A percentile compares a stretch with the other conserved stretches of the same genome.
Conservation (phyloP, 176 grass and related monocot genomes). For the Saccharum officinarum region DNA sequence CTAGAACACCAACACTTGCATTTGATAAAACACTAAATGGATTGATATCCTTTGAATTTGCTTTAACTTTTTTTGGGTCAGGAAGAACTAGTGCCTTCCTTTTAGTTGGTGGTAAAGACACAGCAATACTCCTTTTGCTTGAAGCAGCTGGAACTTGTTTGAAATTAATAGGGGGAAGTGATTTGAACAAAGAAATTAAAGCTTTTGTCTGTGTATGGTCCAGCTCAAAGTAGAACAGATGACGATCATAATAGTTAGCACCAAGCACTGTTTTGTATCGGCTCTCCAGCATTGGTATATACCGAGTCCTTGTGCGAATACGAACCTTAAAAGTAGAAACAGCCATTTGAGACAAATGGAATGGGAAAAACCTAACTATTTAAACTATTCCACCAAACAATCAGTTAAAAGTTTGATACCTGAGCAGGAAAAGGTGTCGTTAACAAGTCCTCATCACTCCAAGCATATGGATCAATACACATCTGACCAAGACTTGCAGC, state of each 20-base stretch:
- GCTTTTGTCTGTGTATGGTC: constrained; percentile 71
- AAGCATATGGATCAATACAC: constrained; percentile 88
- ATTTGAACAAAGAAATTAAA: constrained; percentile 74
- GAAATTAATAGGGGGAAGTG: constrained; percentile 28
- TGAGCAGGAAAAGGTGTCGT: constrained; percentile 81
- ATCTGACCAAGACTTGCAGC: constrained; percentile 71
- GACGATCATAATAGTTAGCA: constrained; percentile 69
- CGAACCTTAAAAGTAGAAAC: constrained; percentile 59
- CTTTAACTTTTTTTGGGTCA: constrained; percentile 20
- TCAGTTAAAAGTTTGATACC: constrained; percentile 48
- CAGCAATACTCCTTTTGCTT: constrained; percentile 22
- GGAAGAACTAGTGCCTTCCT: constrained; percentile 14
- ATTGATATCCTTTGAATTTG: constrained; percentile 37
- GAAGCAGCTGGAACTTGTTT: constrained; percentile 36
- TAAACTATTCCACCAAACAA: constrained; percentile 29
- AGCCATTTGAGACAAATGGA: constrained; percentile 5
- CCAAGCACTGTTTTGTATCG: constrained; percentile 72
- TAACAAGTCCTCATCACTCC: constrained; percentile 66
- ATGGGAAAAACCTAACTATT: neutral
- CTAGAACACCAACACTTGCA: constrained; percentile 25
- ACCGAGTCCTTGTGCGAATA: constrained; percentile 53
- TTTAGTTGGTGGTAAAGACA: constrained; percentile 37
- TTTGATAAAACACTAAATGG: constrained; percentile 42
- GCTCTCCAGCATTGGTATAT: constrained; percentile 55
- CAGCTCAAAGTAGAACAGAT: constrained; percentile 86